These are phyloP conservation scores for Lecanosticta acicola DNA, from an alignment of 2,329 filamentous ascomycete species.

Conservation along the genomic window DNA sequence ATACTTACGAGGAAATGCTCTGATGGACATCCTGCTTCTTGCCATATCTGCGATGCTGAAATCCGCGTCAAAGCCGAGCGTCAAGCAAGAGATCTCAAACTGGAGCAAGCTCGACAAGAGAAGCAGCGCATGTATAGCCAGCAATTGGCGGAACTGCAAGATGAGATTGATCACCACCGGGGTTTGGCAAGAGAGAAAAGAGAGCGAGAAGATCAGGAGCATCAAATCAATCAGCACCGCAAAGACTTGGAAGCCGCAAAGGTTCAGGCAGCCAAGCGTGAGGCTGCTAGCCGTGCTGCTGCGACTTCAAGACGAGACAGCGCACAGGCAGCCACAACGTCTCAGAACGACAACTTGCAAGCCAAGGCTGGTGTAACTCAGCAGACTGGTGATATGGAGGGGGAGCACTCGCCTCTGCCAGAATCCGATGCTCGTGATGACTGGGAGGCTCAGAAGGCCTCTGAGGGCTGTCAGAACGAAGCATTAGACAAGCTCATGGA, in stretches of 20 bases:
- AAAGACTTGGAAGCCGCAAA: constrained; percentile 43
- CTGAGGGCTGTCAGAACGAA: constrained; percentile 47
- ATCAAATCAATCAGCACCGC: constrained; percentile 43
- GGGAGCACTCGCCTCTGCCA: too few species aligned
- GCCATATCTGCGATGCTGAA: constrained; percentile 50
- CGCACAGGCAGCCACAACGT: background rate
- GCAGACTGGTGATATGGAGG: background rate
- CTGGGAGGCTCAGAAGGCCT: constrained; percentile 57
- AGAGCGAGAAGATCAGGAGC: constrained; percentile 43
- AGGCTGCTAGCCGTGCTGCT: background rate
- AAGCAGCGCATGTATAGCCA: constrained; percentile 43
- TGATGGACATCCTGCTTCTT: constrained; percentile 35
- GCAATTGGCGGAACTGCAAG: constrained; percentile 47
- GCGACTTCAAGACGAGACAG: background rate
- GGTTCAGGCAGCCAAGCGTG: background rate
- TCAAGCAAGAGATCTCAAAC: constrained; percentile 43
- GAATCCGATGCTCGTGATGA: constrained; percentile 43
- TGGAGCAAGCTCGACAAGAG: constrained; percentile 46
- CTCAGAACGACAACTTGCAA: background rate
- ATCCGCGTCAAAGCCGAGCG: constrained; percentile 42
- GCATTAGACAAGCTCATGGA: constrained; percentile 60
- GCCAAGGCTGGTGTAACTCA: background rate
- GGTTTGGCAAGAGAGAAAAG: constrained; percentile 40
- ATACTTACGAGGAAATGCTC: constrained; percentile 45
- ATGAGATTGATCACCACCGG: constrained; percentile 47